These are phyloP conservation scores for Nitzschia palea DNA, from an alignment of 108 stramenopile genomes.

Conservation along the genomic window DNA sequence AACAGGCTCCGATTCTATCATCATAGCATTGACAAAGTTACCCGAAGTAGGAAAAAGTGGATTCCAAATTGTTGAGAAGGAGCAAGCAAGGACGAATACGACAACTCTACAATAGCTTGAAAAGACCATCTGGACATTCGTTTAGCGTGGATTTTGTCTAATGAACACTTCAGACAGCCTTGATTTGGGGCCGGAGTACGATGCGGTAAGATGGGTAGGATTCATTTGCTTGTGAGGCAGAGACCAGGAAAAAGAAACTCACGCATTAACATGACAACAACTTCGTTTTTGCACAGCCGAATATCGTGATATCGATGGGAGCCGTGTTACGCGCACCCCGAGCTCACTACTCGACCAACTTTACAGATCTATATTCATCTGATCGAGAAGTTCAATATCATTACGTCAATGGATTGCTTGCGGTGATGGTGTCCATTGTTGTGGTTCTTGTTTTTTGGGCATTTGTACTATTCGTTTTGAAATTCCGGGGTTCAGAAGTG, in stretches of 20 bases:
- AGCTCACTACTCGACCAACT: constrained; percentile 7
- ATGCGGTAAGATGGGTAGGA: constrained; percentile 11
- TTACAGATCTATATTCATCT: constrained; percentile 32
- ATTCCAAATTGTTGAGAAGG: no score
- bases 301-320: constrained; percentile 1
- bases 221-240: not conserved
- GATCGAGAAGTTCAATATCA: constrained; percentile 20
- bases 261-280: not conserved
- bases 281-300: constrained; percentile 6
- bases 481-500: constrained; percentile 37
- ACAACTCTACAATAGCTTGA: no score
- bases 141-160: no score
- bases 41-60: no score
- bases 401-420: constrained; percentile 43
- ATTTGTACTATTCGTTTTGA: constrained; percentile 36
- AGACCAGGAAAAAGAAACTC: not conserved
- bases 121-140: no score
- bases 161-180: not conserved
- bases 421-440: constrained; percentile 21
- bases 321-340: constrained; percentile 8
- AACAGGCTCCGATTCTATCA: no score
- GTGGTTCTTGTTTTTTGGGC: constrained; percentile 41
- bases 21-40: no score
- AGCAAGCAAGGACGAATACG: no score
- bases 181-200: constrained; percentile 5